phyloP scores from a whole-genome alignment of 352 stramenopile genomes.

The Phytophthora sp. region DNA sequence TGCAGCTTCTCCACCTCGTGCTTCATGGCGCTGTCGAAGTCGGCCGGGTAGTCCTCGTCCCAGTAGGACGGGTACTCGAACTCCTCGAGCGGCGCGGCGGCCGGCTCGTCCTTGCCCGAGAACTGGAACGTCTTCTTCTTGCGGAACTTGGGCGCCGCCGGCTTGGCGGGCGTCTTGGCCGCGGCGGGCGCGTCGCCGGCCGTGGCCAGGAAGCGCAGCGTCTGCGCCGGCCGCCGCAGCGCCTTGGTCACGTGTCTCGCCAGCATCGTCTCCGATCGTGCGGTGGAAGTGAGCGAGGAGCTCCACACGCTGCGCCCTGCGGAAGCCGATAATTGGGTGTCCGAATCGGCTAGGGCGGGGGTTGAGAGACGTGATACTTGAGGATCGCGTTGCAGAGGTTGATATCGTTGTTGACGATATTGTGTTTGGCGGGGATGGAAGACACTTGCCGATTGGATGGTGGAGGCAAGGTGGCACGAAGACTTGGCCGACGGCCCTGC shows the following conservation, averaged over 20 bases:
- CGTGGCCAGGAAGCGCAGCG: constrained; percentile 42
- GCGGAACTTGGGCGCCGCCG: constrained; percentile 25
- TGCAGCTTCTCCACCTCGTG: constrained; percentile 88
- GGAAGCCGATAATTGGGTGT: constrained; percentile 16
- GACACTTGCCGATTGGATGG: not conserved
- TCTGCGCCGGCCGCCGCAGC: constrained; percentile 29
- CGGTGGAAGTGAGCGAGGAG: constrained; percentile 19
- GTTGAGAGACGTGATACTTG: not conserved
- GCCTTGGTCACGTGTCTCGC: constrained; percentile 36
- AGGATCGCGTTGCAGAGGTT: not conserved
- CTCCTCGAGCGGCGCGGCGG: constrained; percentile 52
- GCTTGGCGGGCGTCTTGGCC: constrained; percentile 3
- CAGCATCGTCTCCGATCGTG: constrained; percentile 28
- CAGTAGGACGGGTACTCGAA: constrained; percentile 83
- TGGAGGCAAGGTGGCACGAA: constrained; percentile 30
- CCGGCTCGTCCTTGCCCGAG: constrained; percentile 45
- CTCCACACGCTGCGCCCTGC: constrained; percentile 26
- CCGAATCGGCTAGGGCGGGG: not conserved
- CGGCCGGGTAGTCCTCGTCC: constrained; percentile 70
- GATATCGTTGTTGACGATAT: too few species aligned
- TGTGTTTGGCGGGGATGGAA: too few species aligned
- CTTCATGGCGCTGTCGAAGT: constrained; percentile 85
- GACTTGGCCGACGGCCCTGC: constrained; percentile 14
- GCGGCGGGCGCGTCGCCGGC: not conserved
- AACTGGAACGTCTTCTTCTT: constrained; percentile 83